Evolutionary conservation across 108 stramenopile species (phyloP), one percentile per base, ranked within the genome.

Genomic region (Fragilaria crotonensis): DNA sequence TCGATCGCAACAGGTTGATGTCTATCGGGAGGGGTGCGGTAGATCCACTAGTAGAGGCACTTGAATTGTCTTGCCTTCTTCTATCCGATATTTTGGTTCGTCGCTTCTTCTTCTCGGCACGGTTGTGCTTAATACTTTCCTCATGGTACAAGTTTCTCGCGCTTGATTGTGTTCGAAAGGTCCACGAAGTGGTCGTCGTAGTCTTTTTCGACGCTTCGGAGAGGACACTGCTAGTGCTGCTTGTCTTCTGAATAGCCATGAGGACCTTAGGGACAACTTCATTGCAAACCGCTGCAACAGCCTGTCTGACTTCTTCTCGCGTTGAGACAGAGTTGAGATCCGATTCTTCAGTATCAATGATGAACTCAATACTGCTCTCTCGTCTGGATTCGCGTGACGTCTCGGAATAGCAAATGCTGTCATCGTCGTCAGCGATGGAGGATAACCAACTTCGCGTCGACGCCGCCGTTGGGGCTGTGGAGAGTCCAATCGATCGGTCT

Each of bases 131-230:
- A 41, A 7, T 41, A 41, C 36, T 41, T 41, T 41, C 36, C 36
- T 41, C 36, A 11, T 41, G 36, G 14, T 41, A 41, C 14, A 41
- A 14, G 14, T 41, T 41, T 41, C 36, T 41, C 7, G 36, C 36
- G 36, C 36, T 41, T 41, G 36, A 41, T 41, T 41, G 36, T 41
- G 36, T 41, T 41, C 36, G 36, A 41, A 41, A 41, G 36, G 36
- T 41, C 36, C 36, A 41, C 7, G 36, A 41, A 41, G n/a, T n/a
- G n/a, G n/a, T n/a, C n/a, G n/a, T n/a, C n/a, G n/a, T n/a, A n/a
- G n/a, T n/a, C 36, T 41, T 41, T 41, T 41, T 14, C 36, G 11
- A 41, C 11, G 14, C 14, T 41, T 41, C 36, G 36, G 11, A 41
- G 36, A 41, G 14, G 7, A 7, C 11, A 41, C 14, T 41, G 36